Evolutionary conservation across 805 yeast genomes (phyloP), one percentile per base, ranked within the genome.

Genomic region (Candida hispaniensis): DNA sequence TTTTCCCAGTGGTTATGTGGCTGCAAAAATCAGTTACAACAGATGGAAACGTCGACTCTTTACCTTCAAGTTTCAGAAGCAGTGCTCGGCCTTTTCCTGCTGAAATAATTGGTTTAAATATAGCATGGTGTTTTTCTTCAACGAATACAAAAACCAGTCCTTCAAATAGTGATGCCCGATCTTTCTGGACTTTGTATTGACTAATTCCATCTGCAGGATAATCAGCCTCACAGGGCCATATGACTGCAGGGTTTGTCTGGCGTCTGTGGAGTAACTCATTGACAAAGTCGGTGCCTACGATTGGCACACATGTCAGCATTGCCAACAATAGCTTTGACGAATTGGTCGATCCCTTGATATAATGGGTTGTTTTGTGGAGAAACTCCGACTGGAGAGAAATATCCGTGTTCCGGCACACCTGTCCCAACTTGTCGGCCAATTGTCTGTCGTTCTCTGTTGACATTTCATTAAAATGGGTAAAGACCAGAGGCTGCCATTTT

Each of bases 271-370:
- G 23, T 4, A 59, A 23, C 0, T 47, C 48, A 2, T 47, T 38
- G 1, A 47, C 38, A 35, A 41, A 59, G 2, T 43, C 50, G 6
- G 38, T 32, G 8, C 41, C 43, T 2, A 54, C 53, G 2, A 63
- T 42, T 1, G 63, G 60, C 0, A 59, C 44, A 7, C 44, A 47
- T 6, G 40, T 34, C 11, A 54, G 44, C 38, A 61, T 36, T 0
- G 66, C 65, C 11, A 48, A 54, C 17, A 58, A 39, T 3, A 54
- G 36, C 22, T 50, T 50, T n/a, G 54, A 39, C 2, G 62, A 48
- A 16, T 44, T 32, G 25, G 41, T 39, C 16, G 45, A 40, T 4
- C 45, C 45, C 36, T 48, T 44, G 12, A 58, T 41, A 11, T 49
- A 40, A 16, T 47, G 54, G 11, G 52, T 48, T 1, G 61, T 58